phyloP scores from a whole-genome alignment of 2,329 filamentous ascomycete species.

The Ascochyta koolunga region DNA sequence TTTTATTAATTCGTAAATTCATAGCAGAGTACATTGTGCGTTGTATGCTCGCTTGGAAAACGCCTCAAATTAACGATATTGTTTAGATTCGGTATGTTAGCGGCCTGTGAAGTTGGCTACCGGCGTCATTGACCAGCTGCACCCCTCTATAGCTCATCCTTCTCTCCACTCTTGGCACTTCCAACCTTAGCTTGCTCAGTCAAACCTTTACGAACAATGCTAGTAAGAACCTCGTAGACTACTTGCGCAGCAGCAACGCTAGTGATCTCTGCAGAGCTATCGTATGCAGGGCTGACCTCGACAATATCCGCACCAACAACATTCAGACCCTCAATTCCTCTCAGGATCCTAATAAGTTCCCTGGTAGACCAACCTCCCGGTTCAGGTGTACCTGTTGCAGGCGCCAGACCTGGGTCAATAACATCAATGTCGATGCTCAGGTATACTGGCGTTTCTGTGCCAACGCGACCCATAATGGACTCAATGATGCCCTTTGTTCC shows the following conservation, averaged over 20 bases:
- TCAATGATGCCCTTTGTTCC: conserved; percentile 73
- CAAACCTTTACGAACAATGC: conserved; percentile 67
- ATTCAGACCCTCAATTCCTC: conserved; percentile 82
- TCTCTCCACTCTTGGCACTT: conserved; percentile 19
- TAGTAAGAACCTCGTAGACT: conserved; percentile 83
- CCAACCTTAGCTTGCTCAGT: conserved; percentile 46
- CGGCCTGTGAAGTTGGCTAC: background rate
- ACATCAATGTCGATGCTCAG: conserved; percentile 83
- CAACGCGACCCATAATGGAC: conserved; percentile 73
- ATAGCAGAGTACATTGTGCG: background rate
- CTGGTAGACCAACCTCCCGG: conserved; percentile 90
- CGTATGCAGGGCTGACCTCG: conserved; percentile 85
- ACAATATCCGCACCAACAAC: conserved; percentile 89
- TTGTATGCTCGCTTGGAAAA: background rate
- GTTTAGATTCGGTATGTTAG: background rate
- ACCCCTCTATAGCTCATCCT: conserved; percentile 35
- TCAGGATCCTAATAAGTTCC: conserved; percentile 82
- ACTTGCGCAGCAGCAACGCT: conserved; percentile 84
- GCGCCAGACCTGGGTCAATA: conserved; percentile 73
- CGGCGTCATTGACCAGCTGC: background rate
- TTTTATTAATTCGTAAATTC: too few species aligned
- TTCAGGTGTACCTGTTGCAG: conserved; percentile 87
- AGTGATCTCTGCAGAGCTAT: conserved; percentile 79
- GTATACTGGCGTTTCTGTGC: conserved; percentile 78
- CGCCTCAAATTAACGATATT: too few species aligned